A percentile compares a stretch with the other conserved stretches of the same genome.
Evolutionary conservation across 78 protist genomes (phyloP).

Genomic region (Diacronema lutheri): DNA sequence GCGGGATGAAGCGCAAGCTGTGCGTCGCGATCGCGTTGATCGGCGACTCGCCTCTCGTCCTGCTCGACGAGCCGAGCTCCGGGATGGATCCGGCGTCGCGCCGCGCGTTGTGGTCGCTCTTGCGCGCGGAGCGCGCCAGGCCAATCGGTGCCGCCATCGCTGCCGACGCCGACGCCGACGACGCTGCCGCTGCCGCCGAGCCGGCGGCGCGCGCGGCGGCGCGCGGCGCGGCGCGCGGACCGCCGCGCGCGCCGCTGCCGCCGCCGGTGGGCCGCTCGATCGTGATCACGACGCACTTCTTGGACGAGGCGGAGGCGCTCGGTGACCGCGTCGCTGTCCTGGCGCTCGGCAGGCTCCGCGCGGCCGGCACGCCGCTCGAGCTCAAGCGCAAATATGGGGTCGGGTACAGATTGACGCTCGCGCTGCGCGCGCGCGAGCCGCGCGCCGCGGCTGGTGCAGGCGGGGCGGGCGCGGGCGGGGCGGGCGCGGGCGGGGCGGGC

Average conservation of each 20-base stretch:
- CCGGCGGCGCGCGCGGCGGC: too few relatives aligned
- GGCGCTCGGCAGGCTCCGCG: slow-evolving; percentile 35
- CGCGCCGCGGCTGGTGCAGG: not conserved
- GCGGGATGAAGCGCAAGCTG: slow-evolving; percentile 84
- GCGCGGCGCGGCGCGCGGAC: too few relatives aligned
- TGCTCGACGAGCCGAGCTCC: slow-evolving; percentile 56
- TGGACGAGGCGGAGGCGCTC: slow-evolving; percentile 68
- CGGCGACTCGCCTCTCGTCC: slow-evolving; percentile 50
- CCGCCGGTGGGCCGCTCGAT: slow-evolving; percentile 9
- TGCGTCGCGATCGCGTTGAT: slow-evolving; percentile 70
- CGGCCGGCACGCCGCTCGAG: slow-evolving; percentile 39
- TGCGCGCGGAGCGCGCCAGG: not conserved
- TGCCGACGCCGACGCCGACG: too few relatives aligned
- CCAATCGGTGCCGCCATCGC: too few relatives aligned
- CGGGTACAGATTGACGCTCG: slow-evolving; percentile 37
- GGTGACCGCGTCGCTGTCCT: slow-evolving; percentile 60
- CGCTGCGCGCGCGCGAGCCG: not conserved
- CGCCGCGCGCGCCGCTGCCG: too few relatives aligned
- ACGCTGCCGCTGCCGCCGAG: too few relatives aligned
- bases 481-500: too few relatives aligned
- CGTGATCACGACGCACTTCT: slow-evolving; percentile 64
- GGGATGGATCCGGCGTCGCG: slow-evolving; percentile 60
- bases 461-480: too few relatives aligned
- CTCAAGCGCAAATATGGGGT: slow-evolving; percentile 43
- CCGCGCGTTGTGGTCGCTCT: slow-evolving; percentile 45